phyloP scores from a whole-genome alignment of 441 rosid genomes.

The Euphorbia schlechtendalii region DNA sequence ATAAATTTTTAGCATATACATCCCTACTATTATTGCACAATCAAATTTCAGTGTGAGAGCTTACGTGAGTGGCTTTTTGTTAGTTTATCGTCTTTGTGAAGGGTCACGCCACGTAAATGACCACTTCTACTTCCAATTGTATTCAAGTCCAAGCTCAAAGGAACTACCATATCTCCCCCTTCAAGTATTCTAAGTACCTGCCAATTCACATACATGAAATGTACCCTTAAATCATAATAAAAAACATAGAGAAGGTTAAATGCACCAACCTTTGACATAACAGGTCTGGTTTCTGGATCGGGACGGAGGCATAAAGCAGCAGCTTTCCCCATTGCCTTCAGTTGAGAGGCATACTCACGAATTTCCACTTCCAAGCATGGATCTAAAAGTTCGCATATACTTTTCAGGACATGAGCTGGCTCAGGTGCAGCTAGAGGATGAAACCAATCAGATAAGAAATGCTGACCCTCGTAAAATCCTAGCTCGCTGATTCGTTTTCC shows the following conservation, averaged over 20 bases:
- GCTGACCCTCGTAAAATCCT: conserved; percentile 31
- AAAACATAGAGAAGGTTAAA: neutral
- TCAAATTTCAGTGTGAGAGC: conserved; percentile 45
- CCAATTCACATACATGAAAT: conserved; percentile 10
- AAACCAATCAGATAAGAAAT: conserved; percentile 42
- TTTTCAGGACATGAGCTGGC: conserved; percentile 26
- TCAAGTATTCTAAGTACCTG: conserved; percentile 64
- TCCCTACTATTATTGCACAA: conserved; percentile 4
- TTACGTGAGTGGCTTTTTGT: conserved; percentile 41
- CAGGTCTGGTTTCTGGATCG: conserved; percentile 58
- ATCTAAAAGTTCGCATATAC: conserved; percentile 35
- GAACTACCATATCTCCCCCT: conserved; percentile 40
- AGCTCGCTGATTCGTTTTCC: conserved; percentile 41
- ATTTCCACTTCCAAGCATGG: conserved; percentile 35
- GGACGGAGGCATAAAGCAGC: conserved; percentile 44
- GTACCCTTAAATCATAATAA: neutral
- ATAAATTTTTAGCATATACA: neutral
- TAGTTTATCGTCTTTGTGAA: conserved; percentile 24
- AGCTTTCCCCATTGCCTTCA: conserved; percentile 47
- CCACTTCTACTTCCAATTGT: conserved; percentile 60
- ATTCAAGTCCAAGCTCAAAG: conserved; percentile 44
- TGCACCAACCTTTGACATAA: conserved; percentile 56
- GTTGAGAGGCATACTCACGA: conserved; percentile 32
- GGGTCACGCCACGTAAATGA: conserved; percentile 40
- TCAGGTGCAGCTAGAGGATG: conserved; percentile 32